phyloP scores from a whole-genome alignment of 2,329 filamentous ascomycete genomes.

The Cladorrhinum sp. region DNA sequence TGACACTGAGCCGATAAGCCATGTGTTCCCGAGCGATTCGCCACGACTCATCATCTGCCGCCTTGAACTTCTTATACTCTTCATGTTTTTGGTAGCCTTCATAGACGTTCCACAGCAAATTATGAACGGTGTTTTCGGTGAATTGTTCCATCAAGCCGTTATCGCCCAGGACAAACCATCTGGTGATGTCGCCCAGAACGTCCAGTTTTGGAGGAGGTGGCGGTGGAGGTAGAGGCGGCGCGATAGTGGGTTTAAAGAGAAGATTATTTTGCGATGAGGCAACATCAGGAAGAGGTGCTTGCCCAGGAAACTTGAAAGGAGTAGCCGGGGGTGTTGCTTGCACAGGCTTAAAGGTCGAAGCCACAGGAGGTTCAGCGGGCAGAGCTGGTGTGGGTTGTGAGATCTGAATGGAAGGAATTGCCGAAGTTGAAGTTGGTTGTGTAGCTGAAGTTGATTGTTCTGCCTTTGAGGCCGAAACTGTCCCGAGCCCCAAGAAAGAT shows the following conservation, averaged over 20 bases:
- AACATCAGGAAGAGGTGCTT: background rate
- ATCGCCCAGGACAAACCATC: constrained; percentile 55
- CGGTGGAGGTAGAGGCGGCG: constrained; percentile 1
- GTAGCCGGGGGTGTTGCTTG: background rate
- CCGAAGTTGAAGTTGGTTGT: constrained; percentile 12
- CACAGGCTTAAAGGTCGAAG: background rate
- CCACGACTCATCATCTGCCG: constrained; percentile 48
- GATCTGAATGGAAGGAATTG: constrained; percentile 16
- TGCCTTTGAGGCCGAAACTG: background rate
- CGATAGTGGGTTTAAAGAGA: background rate
- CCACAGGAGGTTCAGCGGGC: constrained; percentile 9
- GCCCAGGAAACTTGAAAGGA: background rate
- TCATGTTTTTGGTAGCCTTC: constrained; percentile 40
- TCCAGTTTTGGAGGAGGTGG: constrained; percentile 34
- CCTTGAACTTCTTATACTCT: constrained; percentile 40
- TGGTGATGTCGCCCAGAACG: constrained; percentile 47
- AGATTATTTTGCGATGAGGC: background rate
- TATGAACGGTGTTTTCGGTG: constrained; percentile 43
- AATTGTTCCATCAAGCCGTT: constrained; percentile 52
- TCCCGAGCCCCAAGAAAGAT: constrained; percentile 5
- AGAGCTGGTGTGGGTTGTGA: background rate
- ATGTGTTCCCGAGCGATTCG: constrained; percentile 49
- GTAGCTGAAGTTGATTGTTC: constrained; percentile 15
- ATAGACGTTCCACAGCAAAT: constrained; percentile 44
- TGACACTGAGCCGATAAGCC: constrained; percentile 48